Evolutionary conservation across 148 eudicot genomes (phyloP), one percentile per base, ranked within the genome.

Genomic region (Euryodendron excelsum): DNA sequence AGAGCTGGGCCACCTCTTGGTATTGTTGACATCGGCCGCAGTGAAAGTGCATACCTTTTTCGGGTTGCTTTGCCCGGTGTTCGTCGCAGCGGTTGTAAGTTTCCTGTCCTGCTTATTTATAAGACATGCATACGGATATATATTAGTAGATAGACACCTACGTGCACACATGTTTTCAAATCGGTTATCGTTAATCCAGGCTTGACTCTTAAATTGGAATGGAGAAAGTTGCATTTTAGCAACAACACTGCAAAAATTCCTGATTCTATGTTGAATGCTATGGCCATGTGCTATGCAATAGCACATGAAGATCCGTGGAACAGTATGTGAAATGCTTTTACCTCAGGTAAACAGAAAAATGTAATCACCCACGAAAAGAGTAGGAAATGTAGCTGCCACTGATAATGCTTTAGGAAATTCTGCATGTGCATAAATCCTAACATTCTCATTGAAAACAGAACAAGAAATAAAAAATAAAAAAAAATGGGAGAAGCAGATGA

Each of bases 41-140:
- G 81, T 80, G 61, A 80, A 47, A 37, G 48, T 58, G 81, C 75
- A 11, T 84, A 80, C 61, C 15, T 80, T 21, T 66, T 80, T 52
- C 75, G 66, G 44, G 83, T 84, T 56, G 78, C 83, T 55, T 70
- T 84, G 61, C 83, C 83, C 48, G 86, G 86, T 58, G 78, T 84
- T 23, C 60, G 70, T 34, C 6, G 37, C 28, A 60, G 61, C 27
- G 68, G n/a, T 23, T 8, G 83, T 84, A 67, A 84, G 86, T 76
- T 21, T 15, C 31, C 47, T 41, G 11, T 52, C 37, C 50, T 47
- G 17, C 52, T 20, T 63, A 1, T 27, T 52, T 74, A 52, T 50
- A 25, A 33, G 39, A 52, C 17, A 33, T 52, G 28, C 56, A 13
- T 5, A 25, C 20, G 27, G 21, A 64, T 64, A 34, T 36, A 39